Base-by-base conservation (phyloP, 2,329 filamentous ascomycete genomes). In the Penicillium freii region DNA sequence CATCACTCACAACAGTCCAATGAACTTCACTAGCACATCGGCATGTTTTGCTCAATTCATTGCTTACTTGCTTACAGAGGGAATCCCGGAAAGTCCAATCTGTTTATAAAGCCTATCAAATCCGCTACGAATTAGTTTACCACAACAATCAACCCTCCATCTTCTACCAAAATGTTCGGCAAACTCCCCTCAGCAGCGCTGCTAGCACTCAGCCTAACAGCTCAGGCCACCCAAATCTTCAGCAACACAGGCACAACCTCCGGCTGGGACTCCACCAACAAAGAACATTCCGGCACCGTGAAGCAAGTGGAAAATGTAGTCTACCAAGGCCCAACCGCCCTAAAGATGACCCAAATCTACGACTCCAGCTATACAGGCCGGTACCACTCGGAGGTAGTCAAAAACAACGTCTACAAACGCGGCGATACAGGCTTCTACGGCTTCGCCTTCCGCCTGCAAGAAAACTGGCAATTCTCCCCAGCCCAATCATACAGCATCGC, bases 401-500 rank as follows among this genome's bases (percentile, higher is more conserved):
- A 77, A 59, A 69, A 76, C 62, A 67, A 77, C 60, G 80, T 73
- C 21, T 82, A 82, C 71, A 67, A 72, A 56, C 75, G 73, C 52
- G 78, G 76, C 45, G 75, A 82, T 54, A 70, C 69, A 25, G 75
- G 75, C 23, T 81, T 77, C 70, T 82, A 82, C 71, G 79, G 80
- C 44, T 82, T 82, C 66, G 68, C 72, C 0, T 82, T 83, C 71
- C 77, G 78, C 15, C 75, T 83, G 8, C 72, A 75, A 25, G 64
- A 77, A 1, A 54, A 70, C 55, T 82, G 80, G 80, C 67, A 82
- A 59, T 80, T 80, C 64, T 63, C 67, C 19, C 69, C 70, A 15
- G 66, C 69, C 2, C 78, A 81, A 66, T 71, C 67, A 46, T 82
- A 78, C 70, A 81, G 82, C 70, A 66, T 82, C 45, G 78, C 75